Evolutionary conservation across 2,329 filamentous ascomycete genomes (phyloP).

Genomic region (Xylaria sp.): DNA sequence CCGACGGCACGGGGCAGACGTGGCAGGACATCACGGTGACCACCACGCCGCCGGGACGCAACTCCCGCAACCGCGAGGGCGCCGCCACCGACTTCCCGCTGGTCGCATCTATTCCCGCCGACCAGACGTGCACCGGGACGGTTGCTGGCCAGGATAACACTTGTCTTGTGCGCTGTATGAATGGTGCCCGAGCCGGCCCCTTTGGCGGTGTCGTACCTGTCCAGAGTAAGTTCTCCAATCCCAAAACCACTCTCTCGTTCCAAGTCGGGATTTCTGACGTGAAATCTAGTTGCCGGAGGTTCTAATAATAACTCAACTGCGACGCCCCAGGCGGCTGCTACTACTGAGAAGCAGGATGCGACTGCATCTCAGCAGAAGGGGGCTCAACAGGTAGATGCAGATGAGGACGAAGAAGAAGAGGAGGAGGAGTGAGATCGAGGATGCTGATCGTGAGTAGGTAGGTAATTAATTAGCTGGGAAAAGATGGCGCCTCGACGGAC

Average conservation of each 20-base stretch:
- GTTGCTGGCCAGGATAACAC: conserved; percentile 64
- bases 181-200: conserved; percentile 63
- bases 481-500: background rate
- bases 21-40: conserved; percentile 62
- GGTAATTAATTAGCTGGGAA: background rate
- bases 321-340: conserved; percentile 29
- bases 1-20: conserved; percentile 59
- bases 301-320: conserved; percentile 28
- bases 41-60: conserved; percentile 56
- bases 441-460: conserved; percentile 4
- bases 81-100: conserved; percentile 55
- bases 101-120: conserved; percentile 60
- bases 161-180: conserved; percentile 68
- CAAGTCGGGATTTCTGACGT: conserved; percentile 5
- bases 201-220: conserved; percentile 67
- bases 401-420: conserved; percentile 14
- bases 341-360: conserved; percentile 26
- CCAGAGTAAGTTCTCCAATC: conserved; percentile 46
- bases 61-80: conserved; percentile 53
- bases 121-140: conserved; percentile 63
- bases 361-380: conserved; percentile 23
- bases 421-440: conserved; percentile 6
- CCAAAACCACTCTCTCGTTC: background rate
- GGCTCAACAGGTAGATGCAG: background rate
- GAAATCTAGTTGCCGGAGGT: conserved; percentile 34